Evolutionary conservation across 352 stramenopile species (phyloP), one percentile per base, ranked within the genome.

Genomic region (Pythium periplocum): DNA sequence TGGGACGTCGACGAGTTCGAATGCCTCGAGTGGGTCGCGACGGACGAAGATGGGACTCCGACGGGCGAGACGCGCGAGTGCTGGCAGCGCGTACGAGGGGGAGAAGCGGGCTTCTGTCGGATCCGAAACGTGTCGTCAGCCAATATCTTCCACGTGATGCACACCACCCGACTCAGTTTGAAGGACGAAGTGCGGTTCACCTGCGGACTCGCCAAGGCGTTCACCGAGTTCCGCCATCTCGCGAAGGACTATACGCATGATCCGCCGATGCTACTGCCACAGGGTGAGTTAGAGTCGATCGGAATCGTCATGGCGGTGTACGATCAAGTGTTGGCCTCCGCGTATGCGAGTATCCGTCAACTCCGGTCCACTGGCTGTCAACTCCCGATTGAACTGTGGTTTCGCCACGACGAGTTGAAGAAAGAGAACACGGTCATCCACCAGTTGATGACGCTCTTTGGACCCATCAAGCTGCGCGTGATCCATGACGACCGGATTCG

Each of bases 131-230:
- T 48, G 5, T 72, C 66, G 0, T 87, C 68, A 5, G 73, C 66
- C 40, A 51, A 82, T 48, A 52, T 70, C 1, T 84, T 86, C 46
- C 73, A 51, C n/a, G 64, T 83, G 5, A 87, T 90, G 82, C 77
- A 70, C 12, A 87, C 77, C 10, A 87, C 72, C 4, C 64, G 64
- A 45, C 51, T 80, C 2, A 86, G 76, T 47, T 62, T 92, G 6
- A 86, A 86, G 55, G 69, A 85, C 11, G 76, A 87, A 35, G 63
- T 71, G 51, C 74, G 71, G 8, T 92, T 87, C 63, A 88, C 76
- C 26, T 90, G 82, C 45, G 66, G 76, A n/a, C 65, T 83, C 17
- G 78, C 82, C 1, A 61, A 66, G 40, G 50, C 55, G 2, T 92
- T 92, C 48, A 75, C 77, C 4, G 71, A 78, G 3, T 85, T 87